Evolutionary conservation across 2,329 filamentous ascomycete species (phyloP).

Genomic region (Emericellopsis cladophorae): DNA sequence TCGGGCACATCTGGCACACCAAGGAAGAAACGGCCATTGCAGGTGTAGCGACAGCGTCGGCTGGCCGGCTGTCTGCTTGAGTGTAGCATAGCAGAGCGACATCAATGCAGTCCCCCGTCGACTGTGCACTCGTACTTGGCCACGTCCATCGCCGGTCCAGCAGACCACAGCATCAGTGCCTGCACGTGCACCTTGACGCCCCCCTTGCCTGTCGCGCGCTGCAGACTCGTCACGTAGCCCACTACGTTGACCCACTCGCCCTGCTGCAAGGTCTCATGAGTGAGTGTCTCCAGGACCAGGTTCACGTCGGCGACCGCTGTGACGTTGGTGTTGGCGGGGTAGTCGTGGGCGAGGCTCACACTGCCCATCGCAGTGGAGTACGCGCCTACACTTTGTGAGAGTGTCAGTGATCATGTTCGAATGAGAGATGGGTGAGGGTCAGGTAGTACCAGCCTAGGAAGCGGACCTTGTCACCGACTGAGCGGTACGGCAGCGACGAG

Average conservation of each 20-base stretch:
- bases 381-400: constrained; percentile 28
- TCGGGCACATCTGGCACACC: constrained; percentile 13
- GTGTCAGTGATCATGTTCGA: not conserved
- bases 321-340: constrained; percentile 32
- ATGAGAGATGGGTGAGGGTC: not conserved
- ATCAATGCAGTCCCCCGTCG: constrained; percentile 6
- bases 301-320: constrained; percentile 56
- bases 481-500: constrained; percentile 38
- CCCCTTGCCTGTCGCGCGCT: not conserved
- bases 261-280: constrained; percentile 48
- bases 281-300: constrained; percentile 55
- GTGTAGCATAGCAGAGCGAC: too few species aligned
- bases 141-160: constrained; percentile 55
- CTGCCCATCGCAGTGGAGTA: constrained; percentile 43
- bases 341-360: constrained; percentile 57
- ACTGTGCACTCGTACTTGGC: constrained; percentile 56
- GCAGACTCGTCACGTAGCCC: constrained; percentile 50
- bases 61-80: too few species aligned
- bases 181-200: constrained; percentile 40
- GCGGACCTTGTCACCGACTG: constrained; percentile 65
- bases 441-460: constrained; percentile 71
- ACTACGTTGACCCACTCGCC: constrained; percentile 88
- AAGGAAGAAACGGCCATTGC: too few species aligned
- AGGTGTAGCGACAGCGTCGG: too few species aligned
- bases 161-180: constrained; percentile 65